phyloP scores from a whole-genome alignment of 1,284 basidiomycete species.

The Naganishia cerealis region DNA sequence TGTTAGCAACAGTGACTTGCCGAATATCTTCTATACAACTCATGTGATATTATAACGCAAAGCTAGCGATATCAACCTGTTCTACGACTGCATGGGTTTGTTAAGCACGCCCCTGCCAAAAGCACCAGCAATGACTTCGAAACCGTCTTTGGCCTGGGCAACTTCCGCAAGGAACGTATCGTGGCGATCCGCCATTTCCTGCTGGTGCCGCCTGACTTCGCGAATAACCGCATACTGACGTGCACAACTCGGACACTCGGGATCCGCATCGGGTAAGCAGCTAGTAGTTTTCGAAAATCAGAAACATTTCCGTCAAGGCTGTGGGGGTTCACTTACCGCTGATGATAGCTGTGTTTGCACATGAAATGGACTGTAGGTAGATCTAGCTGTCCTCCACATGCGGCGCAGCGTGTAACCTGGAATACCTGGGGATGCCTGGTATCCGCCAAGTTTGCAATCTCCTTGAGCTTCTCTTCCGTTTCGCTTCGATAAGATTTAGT shows the following conservation, averaged over 20 bases:
- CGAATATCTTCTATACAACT: neutral
- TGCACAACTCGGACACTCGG: slow-evolving; percentile 84
- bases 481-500: slow-evolving; percentile 83
- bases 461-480: slow-evolving; percentile 74
- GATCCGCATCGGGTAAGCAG: slow-evolving; percentile 78
- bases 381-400: slow-evolving; percentile 83
- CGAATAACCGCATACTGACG: slow-evolving; percentile 82
- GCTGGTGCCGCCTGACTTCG: slow-evolving; percentile 81
- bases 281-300: slow-evolving; percentile 51
- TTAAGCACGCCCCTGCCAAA: slow-evolving; percentile 59
- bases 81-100: slow-evolving; percentile 11
- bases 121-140: slow-evolving; percentile 73
- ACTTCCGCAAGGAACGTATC: slow-evolving; percentile 85
- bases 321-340: slow-evolving; percentile 61
- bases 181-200: slow-evolving; percentile 76
- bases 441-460: slow-evolving; percentile 77
- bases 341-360: slow-evolving; percentile 97
- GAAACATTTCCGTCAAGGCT: neutral
- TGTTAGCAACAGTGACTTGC: too few species aligned
- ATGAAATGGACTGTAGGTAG: slow-evolving; percentile 94
- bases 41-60: neutral
- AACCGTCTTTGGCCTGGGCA: slow-evolving; percentile 77
- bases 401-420: slow-evolving; percentile 86
- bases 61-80: neutral
- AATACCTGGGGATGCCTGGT: slow-evolving; percentile 77